Base-by-base conservation (phyloP, 345 rosid species). In the Heritiera fomes region DNA sequence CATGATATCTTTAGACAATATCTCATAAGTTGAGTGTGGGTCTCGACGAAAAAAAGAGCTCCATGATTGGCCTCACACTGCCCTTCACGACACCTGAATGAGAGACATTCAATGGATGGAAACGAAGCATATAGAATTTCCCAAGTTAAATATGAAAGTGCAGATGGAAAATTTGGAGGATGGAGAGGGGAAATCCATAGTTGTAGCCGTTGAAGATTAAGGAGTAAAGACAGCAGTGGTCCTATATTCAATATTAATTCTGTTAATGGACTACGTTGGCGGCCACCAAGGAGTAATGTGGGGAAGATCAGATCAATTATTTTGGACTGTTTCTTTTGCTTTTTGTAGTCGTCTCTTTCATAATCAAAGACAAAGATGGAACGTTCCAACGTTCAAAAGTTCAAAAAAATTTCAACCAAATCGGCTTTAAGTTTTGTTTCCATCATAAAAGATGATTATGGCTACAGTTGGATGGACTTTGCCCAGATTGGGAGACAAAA, bases 131-230 rank as follows among this genome's bases (percentile, higher is more conserved):
- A 6, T 1, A 34, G 62, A 72, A 53, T 53, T 67, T 3, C 17
- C 30, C 63, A 5, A 41, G 6, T 72, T 34, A 53, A 34, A 17
- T 41, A 66, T 47, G 58, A 49, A 23, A n/a, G 74, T 75, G 45
- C 1, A 43, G 6, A 61, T 75, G 60, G 69, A 75, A 75, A 84
- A 69, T 76, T 82, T 74, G 71, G 52, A 63, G 69, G 6, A 18
- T 75, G 55, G 38, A 77, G 7, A 80, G 82, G 78, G 78, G 86
- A 75, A 78, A 63, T 13, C 11, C 6, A 11, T 61, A n/a, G 38
- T 61, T 62, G 8, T 69, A 76, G 88, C 83, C 84, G 84, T 85
- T 85, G 80, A 40, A 53, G 40, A 61, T 23, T 28, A 28, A 34
- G 69, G 81, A 76, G 66, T 53, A 61, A 68, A 17, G 30, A 50